Percentiles rank a stretch among this genome's conserved stretches.
Evolutionary conservation across 2,329 filamentous ascomycete genomes (phyloP).

Genomic region (Ploettnerulaceae sp.): DNA sequence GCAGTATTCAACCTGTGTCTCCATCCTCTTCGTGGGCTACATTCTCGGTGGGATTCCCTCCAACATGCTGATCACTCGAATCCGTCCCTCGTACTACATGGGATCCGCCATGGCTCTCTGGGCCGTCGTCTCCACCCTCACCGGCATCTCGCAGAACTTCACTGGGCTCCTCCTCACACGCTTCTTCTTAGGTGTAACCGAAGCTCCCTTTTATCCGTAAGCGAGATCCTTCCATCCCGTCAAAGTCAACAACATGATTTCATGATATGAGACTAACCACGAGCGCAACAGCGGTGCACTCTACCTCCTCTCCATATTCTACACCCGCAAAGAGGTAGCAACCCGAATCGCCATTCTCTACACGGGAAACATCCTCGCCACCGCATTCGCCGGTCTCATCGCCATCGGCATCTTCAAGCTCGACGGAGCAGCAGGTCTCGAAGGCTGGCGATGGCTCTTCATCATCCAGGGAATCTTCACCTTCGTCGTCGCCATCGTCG

Average conservation of each 20-base stretch:
- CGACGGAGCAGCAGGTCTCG: constrained; percentile 35
- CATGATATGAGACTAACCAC: too few species aligned
- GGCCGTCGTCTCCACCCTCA: constrained; percentile 49
- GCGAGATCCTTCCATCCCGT: too few species aligned
- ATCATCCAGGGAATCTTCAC: constrained; percentile 34
- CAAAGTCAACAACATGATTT: too few species aligned
- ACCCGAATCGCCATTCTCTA: constrained; percentile 37
- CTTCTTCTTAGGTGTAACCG: background rate
- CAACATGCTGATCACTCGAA: constrained; percentile 36
- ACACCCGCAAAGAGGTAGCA: constrained; percentile 40
- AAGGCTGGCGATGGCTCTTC: constrained; percentile 42
- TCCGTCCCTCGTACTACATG: constrained; percentile 42
- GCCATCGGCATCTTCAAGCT: constrained; percentile 35
- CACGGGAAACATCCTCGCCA: constrained; percentile 35
- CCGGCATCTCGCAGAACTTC: constrained; percentile 37
- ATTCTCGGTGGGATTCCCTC: constrained; percentile 32
- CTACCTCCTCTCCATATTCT: constrained; percentile 44
- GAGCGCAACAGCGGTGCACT: constrained; percentile 39
- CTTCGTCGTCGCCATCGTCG: constrained; percentile 13
- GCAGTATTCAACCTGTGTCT: constrained; percentile 29
- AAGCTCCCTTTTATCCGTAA: background rate
- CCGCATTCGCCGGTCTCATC: constrained; percentile 37
- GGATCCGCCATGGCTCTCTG: constrained; percentile 41
- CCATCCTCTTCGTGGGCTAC: constrained; percentile 32
- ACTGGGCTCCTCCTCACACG: background rate